Conservation (phyloP, 2,329 filamentous ascomycete genomes). For the Aureobasidium namibiae region DNA sequence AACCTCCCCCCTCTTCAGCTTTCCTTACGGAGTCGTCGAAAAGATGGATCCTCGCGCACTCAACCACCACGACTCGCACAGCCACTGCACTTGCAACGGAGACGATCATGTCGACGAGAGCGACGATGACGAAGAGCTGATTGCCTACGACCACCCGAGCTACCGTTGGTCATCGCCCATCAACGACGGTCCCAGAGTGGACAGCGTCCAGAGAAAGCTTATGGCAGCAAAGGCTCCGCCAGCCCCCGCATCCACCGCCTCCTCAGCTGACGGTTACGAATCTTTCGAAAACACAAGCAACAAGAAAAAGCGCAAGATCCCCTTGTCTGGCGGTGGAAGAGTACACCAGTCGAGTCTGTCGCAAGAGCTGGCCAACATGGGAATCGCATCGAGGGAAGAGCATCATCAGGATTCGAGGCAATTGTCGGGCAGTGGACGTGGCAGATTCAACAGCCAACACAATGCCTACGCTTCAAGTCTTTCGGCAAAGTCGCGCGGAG, state of each 20-base stretch:
- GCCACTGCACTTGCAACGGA: constrained; percentile 38
- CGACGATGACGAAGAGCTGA: constrained; percentile 54
- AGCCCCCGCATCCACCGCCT: constrained; percentile 50
- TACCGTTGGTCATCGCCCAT: constrained; percentile 32
- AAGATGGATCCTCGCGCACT: constrained; percentile 18
- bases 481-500: constrained; percentile 25
- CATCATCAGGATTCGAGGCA: constrained; percentile 16
- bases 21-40: constrained; percentile 41
- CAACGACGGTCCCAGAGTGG: constrained; percentile 22
- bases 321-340: constrained; percentile 67
- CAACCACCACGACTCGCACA: constrained; percentile 36
- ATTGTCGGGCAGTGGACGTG: constrained; percentile 49
- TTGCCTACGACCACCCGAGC: constrained; percentile 32
- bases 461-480: constrained; percentile 36
- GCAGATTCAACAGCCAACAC: constrained; percentile 61
- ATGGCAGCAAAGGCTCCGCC: constrained; percentile 26
- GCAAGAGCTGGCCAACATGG: constrained; percentile 57
- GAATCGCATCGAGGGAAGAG: constrained; percentile 38
- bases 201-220: constrained; percentile 26
- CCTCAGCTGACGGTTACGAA: constrained; percentile 81
- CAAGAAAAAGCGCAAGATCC: constrained; percentile 98
- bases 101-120: constrained; percentile 46
- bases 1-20: constrained; percentile 67
- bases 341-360: constrained; percentile 52
- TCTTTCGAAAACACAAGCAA: constrained; percentile 98